Evolutionary conservation across 2,329 filamentous ascomycete species (phyloP).

Genomic region (Myriosclerotinia scirpicola): DNA sequence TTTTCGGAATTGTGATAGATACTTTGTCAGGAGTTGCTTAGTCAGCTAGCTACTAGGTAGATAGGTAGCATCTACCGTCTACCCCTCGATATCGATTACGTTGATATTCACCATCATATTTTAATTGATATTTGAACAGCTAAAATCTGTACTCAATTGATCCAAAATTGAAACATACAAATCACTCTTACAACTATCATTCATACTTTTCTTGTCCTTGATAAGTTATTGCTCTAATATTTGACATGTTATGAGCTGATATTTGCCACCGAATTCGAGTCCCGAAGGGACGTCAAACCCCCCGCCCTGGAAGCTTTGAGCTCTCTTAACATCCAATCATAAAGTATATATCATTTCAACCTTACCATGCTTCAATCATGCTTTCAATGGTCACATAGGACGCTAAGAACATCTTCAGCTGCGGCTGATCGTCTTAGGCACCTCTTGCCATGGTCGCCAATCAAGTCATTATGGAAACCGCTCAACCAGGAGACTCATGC

Average conservation of each 20-base stretch:
- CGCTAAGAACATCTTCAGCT: not conserved
- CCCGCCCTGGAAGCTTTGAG: not conserved
- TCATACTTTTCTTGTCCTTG: not conserved
- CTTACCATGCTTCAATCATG: not conserved
- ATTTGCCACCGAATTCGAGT: not conserved
- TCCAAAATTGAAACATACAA: not conserved
- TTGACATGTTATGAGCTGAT: not conserved
- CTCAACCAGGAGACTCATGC: not conserved
- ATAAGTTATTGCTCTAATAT: not conserved
- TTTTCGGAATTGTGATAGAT: not conserved
- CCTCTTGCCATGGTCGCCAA: not conserved
- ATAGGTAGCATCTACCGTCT: not conserved
- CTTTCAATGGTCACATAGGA: not conserved
- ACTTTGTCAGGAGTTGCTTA: not conserved
- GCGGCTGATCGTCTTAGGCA: not conserved
- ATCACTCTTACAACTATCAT: not conserved
- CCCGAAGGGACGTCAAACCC: not conserved
- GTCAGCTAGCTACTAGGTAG: not conserved
- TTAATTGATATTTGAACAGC: not conserved
- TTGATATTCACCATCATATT: not conserved
- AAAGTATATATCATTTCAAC: not conserved
- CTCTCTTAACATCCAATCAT: not conserved
- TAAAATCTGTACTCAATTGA: not conserved
- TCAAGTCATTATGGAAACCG: not conserved
- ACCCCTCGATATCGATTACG: not conserved